Base-by-base conservation (phyloP, 208 protist species). In the Leishmania lainsoni region DNA sequence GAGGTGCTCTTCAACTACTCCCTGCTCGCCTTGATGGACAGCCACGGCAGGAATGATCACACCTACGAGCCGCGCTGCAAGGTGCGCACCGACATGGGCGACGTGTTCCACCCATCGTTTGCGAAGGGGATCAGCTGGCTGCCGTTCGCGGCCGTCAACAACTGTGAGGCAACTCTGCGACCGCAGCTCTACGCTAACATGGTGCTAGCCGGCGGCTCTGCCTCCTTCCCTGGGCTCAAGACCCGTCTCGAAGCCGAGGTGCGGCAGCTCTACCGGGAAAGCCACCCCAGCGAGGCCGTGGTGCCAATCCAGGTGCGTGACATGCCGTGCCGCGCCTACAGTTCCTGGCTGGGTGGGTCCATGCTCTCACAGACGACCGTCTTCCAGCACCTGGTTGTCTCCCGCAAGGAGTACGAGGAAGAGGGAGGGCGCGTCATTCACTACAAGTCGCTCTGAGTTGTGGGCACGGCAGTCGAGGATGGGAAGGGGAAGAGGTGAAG, bases 111-210 rank as follows among this genome's bases (percentile, higher is more conserved):
- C 32, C 94, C 95, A 6, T 95, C 92, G 14, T 96, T 97, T 76
- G 83, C 83, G 8, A 97, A 96, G 79, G 97, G 97, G 61, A 84
- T 99, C 69, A 95, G 95, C 74, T 95, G 98, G 91, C 86, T 98
- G 42, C 88, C 93, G 59, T 98, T 97, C 81, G 86, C 98, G 2
- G 85, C 96, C 17, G 98, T 99, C 66, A 92, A 94, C 82, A 93
- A 96, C 75, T 98, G 96, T 83, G 96, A 99, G 80, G 77, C 93
- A 17, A 84, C 92, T n/a, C 89, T 98, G 59, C 88, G 95, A 63
- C 83, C 91, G 45, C 90, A 96, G 84, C 94, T 99, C 51, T 99
- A 97, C 88, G 81, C 76, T 29, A 98, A 98, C 83, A 98, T 99
- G 63, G 91, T 99, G 76, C 79, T 99, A 9, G 94, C 95, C 39